Conservation (phyloP, 176 grass and related monocot genomes). For the Pontederia crassipes region DNA sequence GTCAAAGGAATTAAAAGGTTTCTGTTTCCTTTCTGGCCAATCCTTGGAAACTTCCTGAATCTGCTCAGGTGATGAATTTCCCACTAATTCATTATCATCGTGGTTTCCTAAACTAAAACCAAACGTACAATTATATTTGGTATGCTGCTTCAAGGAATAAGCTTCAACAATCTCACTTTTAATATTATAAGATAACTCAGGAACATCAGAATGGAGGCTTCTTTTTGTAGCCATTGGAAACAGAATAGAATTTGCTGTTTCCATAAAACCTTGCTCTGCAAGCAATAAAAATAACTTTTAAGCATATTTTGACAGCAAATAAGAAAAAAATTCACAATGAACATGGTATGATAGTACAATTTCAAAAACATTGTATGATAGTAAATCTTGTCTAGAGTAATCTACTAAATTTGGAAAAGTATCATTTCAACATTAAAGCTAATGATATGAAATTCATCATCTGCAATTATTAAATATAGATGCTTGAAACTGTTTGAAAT, state of each 20-base stretch:
- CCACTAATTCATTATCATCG: no score
- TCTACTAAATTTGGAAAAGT: no score
- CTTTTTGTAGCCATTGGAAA: conserved; percentile 21
- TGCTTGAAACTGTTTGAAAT: no score
- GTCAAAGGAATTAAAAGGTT: neutral
- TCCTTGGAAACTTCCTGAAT: neutral
- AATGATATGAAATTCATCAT: no score
- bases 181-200: conserved; percentile 11
- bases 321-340: no score
- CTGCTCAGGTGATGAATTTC: neutral
- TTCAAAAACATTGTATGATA: no score
- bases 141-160: conserved; percentile 3
- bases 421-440: no score
- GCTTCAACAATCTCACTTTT: conserved; percentile 22
- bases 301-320: neutral
- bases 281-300: neutral
- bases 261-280: neutral
- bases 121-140: neutral
- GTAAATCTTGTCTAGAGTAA: no score
- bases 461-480: no score
- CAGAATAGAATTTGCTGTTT: conserved; percentile 9
- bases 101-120: neutral
- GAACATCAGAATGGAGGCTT: neutral
- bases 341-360: no score
- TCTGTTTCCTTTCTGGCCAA: neutral